A percentile compares a stretch with the other conserved stretches of the same genome.
Evolutionary conservation across 2,329 filamentous ascomycete genomes (phyloP).

Genomic region (Coleophoma crateriformis): DNA sequence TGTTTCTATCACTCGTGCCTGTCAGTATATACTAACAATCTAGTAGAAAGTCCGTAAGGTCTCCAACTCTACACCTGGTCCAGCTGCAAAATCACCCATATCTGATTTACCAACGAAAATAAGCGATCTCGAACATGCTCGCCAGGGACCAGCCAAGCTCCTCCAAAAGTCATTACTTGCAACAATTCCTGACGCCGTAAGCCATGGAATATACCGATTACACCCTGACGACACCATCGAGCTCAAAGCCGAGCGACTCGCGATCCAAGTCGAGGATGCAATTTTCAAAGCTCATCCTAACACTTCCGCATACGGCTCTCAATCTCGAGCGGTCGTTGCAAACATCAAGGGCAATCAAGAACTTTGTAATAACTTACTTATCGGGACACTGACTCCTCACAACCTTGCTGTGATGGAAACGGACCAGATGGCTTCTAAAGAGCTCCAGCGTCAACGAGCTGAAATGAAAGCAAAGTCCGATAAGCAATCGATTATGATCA

Average conservation of each 20-base stretch:
- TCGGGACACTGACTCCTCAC: conserved; percentile 64
- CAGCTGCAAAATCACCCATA: conserved; percentile 25
- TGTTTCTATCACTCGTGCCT: background rate
- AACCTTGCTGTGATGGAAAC: conserved; percentile 81
- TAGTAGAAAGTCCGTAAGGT: conserved; percentile 46
- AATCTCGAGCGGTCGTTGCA: conserved; percentile 72
- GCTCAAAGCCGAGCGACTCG: conserved; percentile 62
- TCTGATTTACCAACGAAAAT: conserved; percentile 28
- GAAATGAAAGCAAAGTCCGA: conserved; percentile 73
- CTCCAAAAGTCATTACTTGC: conserved; percentile 65
- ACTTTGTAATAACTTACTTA: conserved; percentile 70
- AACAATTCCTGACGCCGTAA: conserved; percentile 61
- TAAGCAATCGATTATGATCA: conserved; percentile 77
- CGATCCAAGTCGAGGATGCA: conserved; percentile 74
- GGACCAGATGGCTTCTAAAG: conserved; percentile 87
- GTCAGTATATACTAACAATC: conserved; percentile 2
- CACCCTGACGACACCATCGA: conserved; percentile 59
- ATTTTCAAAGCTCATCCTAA: conserved; percentile 50
- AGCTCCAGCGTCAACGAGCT: conserved; percentile 73
- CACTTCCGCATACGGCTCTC: conserved; percentile 46
- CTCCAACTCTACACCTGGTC: conserved; percentile 37
- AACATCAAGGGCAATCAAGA: conserved; percentile 88
- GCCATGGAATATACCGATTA: conserved; percentile 57
- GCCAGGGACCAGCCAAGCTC: conserved; percentile 64
- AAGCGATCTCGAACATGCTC: conserved; percentile 51